Evolutionary conservation across 2,329 filamentous ascomycete genomes (phyloP), one percentile per base, ranked within the genome.

Genomic region (Arthrobotrys conoides): DNA sequence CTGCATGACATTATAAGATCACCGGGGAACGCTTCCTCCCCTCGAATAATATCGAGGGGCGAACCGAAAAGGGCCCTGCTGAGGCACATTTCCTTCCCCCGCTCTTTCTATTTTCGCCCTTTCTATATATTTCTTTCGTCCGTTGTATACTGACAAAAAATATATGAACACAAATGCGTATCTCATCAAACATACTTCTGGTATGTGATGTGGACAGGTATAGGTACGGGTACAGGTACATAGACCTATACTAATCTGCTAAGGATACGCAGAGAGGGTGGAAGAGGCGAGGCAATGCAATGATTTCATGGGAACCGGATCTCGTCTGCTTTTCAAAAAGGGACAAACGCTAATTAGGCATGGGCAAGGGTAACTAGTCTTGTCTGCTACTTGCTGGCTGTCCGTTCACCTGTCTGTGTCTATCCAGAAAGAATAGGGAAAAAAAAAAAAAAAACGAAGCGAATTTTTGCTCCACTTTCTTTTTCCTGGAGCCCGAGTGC

Each of bases 1-100:
- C 75, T 78, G 75, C 68, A 78, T 78, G 75, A 78, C 68, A 78
- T 78, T 78, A 78, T 68, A 78, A 72, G 63, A 77, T 71, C 75
- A 57, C 63, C 46, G 44, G 63, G 68, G 51, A 68, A 68, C 67
- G 59, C 66, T 44, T n/a, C 57, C 30, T 38, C 53, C 53, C 57
- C 57, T 61, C 57, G 57, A 61, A 61, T 44, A 33, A 61, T 44
- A 61, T 61, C 55, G 55, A 61, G 36, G 38, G 30, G 41, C 5
- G 14, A 5, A 46, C 41, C 41, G 41, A 46, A n/a, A 18, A n/a
- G 16, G 41, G 14, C 16, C 41, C 27, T 30, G 3, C 27, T 30
- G 27, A 20, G 51, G n/a, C 22, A 36, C 51, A 33, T 30, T 57
- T 36, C 14, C 16, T 20, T 10, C 51, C 12, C 20, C 22, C 48